A percentile compares a stretch with the other conserved stretches of the same genome.
Evolutionary conservation across 2,329 filamentous ascomycete species (phyloP).

Genomic region (Mycosphaerella sp.): DNA sequence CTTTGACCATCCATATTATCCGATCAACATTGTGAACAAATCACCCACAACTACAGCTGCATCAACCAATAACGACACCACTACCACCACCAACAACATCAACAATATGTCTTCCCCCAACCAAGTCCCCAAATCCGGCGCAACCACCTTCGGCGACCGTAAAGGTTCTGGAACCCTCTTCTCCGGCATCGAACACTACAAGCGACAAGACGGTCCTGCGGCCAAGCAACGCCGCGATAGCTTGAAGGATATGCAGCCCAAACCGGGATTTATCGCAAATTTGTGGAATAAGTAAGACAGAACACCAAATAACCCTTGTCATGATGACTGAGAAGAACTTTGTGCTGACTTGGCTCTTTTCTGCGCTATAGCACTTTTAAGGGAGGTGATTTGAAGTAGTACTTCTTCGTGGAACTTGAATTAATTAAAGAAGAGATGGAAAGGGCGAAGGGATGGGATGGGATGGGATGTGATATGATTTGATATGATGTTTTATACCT

Average conservation of each 20-base stretch:
- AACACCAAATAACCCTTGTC: too few species aligned
- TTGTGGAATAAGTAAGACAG: neutral
- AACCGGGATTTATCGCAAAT: constrained; percentile 9
- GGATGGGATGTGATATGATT: neutral
- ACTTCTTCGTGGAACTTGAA: too few species aligned
- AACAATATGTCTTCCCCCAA: constrained; percentile 11
- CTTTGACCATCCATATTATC: neutral
- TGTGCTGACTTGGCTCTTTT: neutral
- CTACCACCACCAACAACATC: neutral
- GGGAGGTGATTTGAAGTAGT: neutral
- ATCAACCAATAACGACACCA: neutral
- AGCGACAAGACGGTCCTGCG: constrained; percentile 8
- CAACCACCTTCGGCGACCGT: constrained; percentile 12
- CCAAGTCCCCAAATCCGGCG: constrained; percentile 11
- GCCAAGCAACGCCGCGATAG: constrained; percentile 6
- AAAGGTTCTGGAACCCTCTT: constrained; percentile 11
- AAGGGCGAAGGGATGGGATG: too few species aligned
- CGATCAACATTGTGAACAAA: neutral
- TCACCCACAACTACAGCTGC: neutral
- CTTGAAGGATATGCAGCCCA: constrained; percentile 12
- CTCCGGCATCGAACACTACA: constrained; percentile 15
- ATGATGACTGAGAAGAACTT: neutral
- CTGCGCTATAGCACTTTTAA: neutral
- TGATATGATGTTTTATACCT: neutral
- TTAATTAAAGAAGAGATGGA: too few species aligned